These are phyloP conservation scores for Helicostylum pulchrum DNA, from an alignment of 192 early-diverging fungal genomes.

Conservation along the genomic window DNA sequence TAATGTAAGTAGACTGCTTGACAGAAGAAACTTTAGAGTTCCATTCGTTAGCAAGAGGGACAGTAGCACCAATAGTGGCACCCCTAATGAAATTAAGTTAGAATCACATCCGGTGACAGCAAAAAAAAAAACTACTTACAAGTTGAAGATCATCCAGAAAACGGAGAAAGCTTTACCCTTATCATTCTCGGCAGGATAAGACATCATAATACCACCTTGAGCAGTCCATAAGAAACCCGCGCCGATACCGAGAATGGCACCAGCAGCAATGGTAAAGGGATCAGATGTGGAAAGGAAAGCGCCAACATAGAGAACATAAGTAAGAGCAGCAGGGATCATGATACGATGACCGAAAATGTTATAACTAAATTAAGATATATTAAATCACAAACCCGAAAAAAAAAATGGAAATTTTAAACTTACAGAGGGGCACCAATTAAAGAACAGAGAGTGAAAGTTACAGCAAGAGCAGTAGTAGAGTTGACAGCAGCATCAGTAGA, in stretches of 20 bases:
- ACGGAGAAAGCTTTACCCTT: constrained; percentile 81
- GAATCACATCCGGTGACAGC: not conserved
- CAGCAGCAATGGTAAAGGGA: constrained; percentile 68
- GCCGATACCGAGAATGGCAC: constrained; percentile 78
- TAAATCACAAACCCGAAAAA: not conserved
- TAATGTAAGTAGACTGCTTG: constrained; percentile 68
- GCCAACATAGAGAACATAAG: constrained; percentile 74
- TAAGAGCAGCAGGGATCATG: constrained; percentile 62
- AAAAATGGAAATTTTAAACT: not conserved
- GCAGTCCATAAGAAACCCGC: constrained; percentile 79
- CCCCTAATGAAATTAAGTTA: constrained; percentile 47
- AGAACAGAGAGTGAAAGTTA: constrained; percentile 75
- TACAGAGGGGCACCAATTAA: constrained; percentile 60
- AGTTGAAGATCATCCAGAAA: constrained; percentile 89
- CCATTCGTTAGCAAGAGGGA: constrained; percentile 72
- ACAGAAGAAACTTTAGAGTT: constrained; percentile 45
- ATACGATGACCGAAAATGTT: constrained; percentile 66
- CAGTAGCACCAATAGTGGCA: constrained; percentile 73
- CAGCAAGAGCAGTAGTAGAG: constrained; percentile 75
- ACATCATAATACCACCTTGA: constrained; percentile 81
- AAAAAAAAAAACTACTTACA: constrained; percentile 32
- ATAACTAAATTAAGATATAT: constrained; percentile 44
- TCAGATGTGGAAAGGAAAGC: constrained; percentile 62
- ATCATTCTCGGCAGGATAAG: constrained; percentile 76
- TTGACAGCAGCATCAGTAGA: constrained; percentile 60